Conservation (phyloP, 345 rosid genomes). For the Corchorus olitorius region DNA sequence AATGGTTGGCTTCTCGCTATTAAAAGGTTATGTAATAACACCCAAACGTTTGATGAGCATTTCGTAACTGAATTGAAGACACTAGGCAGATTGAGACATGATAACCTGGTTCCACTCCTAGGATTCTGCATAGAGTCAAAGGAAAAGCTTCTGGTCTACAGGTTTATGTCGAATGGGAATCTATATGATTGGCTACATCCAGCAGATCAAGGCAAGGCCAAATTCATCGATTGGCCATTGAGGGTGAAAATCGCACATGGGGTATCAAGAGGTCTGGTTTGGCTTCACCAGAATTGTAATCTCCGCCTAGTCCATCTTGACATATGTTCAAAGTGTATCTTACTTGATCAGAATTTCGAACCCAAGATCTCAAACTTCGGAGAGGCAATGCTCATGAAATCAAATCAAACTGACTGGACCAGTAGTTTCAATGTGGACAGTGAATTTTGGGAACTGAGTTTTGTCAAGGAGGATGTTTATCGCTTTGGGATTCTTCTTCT, state of each 20-base stretch:
- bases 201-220: neutral
- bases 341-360: slow-evolving; percentile 25
- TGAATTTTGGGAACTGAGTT: slow-evolving; percentile 24
- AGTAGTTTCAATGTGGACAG: neutral
- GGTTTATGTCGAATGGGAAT: slow-evolving; percentile 29
- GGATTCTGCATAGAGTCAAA: slow-evolving; percentile 28
- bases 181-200: slow-evolving; percentile 27
- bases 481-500: slow-evolving; percentile 29
- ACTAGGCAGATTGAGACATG: neutral
- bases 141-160: slow-evolving; percentile 32
- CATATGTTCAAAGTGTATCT: too few relatives aligned
- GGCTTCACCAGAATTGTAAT: slow-evolving; percentile 31
- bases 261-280: slow-evolving; percentile 29
- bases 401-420: neutral
- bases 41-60: neutral
- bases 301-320: slow-evolving; percentile 21
- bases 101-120: slow-evolving; percentile 17
- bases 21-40: slow-evolving; percentile 6
- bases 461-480: slow-evolving; percentile 28
- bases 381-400: neutral
- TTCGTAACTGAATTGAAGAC: slow-evolving; percentile 16
- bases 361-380: slow-evolving; percentile 14
- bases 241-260: slow-evolving; percentile 32
- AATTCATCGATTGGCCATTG: slow-evolving; percentile 25
- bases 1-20: slow-evolving; percentile 14